A percentile compares a stretch with the other conserved stretches of the same genome.
These are phyloP conservation scores for Globisporangium parvum DNA, from an alignment of 352 stramenopile genomes.

Conservation along the genomic window DNA sequence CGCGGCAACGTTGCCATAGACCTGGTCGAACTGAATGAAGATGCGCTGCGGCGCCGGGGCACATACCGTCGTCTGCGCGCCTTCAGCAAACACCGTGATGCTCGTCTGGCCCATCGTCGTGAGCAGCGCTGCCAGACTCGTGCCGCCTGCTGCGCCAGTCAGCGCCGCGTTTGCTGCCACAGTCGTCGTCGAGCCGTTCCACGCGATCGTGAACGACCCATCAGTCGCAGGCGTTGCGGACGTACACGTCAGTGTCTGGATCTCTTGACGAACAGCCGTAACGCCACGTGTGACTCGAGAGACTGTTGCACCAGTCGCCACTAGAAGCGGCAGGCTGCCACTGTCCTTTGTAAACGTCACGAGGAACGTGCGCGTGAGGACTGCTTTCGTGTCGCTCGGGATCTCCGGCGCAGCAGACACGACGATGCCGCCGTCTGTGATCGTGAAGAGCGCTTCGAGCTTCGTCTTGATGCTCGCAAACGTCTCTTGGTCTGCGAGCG, in stretches of 20 bases:
- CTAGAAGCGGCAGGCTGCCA: constrained; percentile 42
- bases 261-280: constrained; percentile 53
- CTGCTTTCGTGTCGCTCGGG: constrained; percentile 21
- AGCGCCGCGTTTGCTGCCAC: constrained; percentile 44
- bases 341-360: constrained; percentile 63
- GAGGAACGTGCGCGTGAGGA: constrained; percentile 35
- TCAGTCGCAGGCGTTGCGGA: constrained; percentile 27
- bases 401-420: constrained; percentile 46
- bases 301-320: constrained; percentile 23
- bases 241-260: constrained; percentile 74
- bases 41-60: constrained; percentile 35
- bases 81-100: constrained; percentile 36
- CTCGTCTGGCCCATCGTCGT: constrained; percentile 24
- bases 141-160: constrained; percentile 14
- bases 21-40: constrained; percentile 69
- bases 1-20: constrained; percentile 51
- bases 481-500: constrained; percentile 28
- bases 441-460: constrained; percentile 80
- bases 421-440: constrained; percentile 65
- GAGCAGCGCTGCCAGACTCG: constrained; percentile 26
- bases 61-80: constrained; percentile 45
- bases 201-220: constrained; percentile 56
- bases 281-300: constrained; percentile 27
- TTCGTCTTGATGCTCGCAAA: constrained; percentile 39
- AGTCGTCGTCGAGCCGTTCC: constrained; percentile 24